These are phyloP conservation scores for Mortierella antarctica DNA, from an alignment of 192 early-diverging fungal species.

Conservation along the genomic window DNA sequence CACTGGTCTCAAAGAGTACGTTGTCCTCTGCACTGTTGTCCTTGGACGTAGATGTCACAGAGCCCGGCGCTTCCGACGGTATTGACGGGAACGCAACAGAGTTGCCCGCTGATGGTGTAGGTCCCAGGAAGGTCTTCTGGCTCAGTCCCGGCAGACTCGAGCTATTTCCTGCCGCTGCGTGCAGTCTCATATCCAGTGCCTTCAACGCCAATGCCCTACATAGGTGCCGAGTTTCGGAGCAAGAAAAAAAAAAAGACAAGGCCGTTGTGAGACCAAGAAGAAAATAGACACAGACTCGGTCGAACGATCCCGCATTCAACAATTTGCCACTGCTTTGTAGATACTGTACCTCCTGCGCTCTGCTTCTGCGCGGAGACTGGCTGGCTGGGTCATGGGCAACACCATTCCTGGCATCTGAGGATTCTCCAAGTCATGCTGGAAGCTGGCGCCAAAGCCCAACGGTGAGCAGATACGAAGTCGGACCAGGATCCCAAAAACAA, in stretches of 20 bases:
- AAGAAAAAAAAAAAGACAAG: neutral
- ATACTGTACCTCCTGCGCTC: slow-evolving; percentile 70
- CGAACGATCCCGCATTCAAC: too few relatives aligned
- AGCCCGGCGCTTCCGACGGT: neutral
- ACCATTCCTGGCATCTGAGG: slow-evolving; percentile 45
- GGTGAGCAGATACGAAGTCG: slow-evolving; percentile 67
- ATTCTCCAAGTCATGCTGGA: slow-evolving; percentile 56
- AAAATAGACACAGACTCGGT: too few relatives aligned
- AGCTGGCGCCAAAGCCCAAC: slow-evolving; percentile 35
- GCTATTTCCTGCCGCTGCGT: slow-evolving; percentile 32
- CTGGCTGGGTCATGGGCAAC: slow-evolving; percentile 55
- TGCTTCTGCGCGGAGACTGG: slow-evolving; percentile 69
- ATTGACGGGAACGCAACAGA: slow-evolving; percentile 15
- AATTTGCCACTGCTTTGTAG: too few relatives aligned
- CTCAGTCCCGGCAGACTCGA: slow-evolving; percentile 28
- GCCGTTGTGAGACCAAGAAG: too few relatives aligned
- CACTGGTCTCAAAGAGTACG: slow-evolving; percentile 28
- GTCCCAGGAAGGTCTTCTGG: slow-evolving; percentile 34
- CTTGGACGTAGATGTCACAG: neutral
- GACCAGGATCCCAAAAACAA: slow-evolving; percentile 70
- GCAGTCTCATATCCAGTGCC: slow-evolving; percentile 71
- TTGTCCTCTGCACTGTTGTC: neutral
- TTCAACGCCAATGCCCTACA: slow-evolving; percentile 72
- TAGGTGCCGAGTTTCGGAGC: neutral
- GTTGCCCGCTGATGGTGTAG: slow-evolving; percentile 24